These are phyloP conservation scores for Xylariaceae sp. DNA, from an alignment of 2,329 filamentous ascomycete species.

Conservation along the genomic window DNA sequence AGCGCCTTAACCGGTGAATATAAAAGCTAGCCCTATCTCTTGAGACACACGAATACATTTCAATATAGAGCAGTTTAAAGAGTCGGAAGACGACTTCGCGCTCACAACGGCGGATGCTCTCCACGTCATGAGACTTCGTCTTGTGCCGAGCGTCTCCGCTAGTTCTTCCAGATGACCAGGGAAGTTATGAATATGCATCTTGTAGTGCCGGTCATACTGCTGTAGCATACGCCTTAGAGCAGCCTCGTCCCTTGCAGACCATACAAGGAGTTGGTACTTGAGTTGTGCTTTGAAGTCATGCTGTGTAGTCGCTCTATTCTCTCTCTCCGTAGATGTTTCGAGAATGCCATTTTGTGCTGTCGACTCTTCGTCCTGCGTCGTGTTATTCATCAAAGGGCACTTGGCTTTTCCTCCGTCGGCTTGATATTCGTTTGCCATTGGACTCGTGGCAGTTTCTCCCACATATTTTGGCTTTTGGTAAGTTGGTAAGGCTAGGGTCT, in stretches of 20 bases:
- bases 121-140: conserved; percentile 35
- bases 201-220: conserved; percentile 30
- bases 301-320: no score
- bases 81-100: conserved; percentile 2
- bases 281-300: no score
- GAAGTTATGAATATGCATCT: conserved; percentile 8
- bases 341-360: no score
- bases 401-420: no score
- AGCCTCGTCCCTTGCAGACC: conserved; percentile 35
- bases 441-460: no score
- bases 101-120: conserved; percentile 24
- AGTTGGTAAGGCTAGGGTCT: background rate
- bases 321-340: no score
- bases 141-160: conserved; percentile 33
- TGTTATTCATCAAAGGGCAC: no score
- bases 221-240: conserved; percentile 30
- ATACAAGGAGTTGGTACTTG: conserved; percentile 27
- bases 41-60: conserved; percentile 16
- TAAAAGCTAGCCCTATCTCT: conserved; percentile 29
- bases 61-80: background rate
- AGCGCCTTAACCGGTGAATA: conserved; percentile 39
- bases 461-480: no score
- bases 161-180: conserved; percentile 25
- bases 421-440: no score
- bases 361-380: no score